These are phyloP conservation scores for Scytalidium lignicola DNA, from an alignment of 2,329 filamentous ascomycete genomes.

Conservation along the genomic window DNA sequence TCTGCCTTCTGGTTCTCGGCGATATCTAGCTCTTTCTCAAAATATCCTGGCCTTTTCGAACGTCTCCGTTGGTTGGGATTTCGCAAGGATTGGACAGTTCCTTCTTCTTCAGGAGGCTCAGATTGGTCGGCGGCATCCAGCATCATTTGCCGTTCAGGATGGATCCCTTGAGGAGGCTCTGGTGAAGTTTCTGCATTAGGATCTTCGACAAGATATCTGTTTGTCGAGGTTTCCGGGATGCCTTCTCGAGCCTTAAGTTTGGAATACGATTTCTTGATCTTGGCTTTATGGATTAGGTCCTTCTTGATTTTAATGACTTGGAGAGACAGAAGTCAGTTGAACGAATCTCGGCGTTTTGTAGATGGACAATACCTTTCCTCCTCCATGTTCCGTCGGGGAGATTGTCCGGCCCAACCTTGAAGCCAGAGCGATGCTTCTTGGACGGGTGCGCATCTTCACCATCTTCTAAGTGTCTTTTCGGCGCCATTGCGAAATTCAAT, in stretches of 20 bases:
- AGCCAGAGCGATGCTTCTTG: conserved; percentile 63
- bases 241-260: conserved; percentile 64
- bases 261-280: conserved; percentile 86
- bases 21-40: conserved; percentile 29
- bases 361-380: conserved; percentile 57
- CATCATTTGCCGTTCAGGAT: conserved; percentile 56
- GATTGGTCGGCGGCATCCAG: conserved; percentile 37
- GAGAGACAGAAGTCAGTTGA: conserved; percentile 1
- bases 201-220: conserved; percentile 1
- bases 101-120: conserved; percentile 6
- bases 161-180: conserved; percentile 40
- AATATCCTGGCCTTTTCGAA: conserved; percentile 28
- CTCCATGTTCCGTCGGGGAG: conserved; percentile 84
- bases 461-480: conserved; percentile 51
- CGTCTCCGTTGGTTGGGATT: conserved; percentile 9
- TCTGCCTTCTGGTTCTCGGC: conserved; percentile 48
- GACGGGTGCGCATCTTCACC: conserved; percentile 31
- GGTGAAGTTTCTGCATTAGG: conserved; percentile 14
- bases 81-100: not conserved
- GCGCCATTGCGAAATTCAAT: conserved; percentile 41
- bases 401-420: conserved; percentile 83
- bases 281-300: conserved; percentile 84
- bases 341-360: conserved; percentile 1
- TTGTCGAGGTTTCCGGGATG: conserved; percentile 11
- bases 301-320: conserved; percentile 84